These are phyloP conservation scores for Aspergillus sp. DNA, from an alignment of 2,329 filamentous ascomycete genomes.

Conservation along the genomic window DNA sequence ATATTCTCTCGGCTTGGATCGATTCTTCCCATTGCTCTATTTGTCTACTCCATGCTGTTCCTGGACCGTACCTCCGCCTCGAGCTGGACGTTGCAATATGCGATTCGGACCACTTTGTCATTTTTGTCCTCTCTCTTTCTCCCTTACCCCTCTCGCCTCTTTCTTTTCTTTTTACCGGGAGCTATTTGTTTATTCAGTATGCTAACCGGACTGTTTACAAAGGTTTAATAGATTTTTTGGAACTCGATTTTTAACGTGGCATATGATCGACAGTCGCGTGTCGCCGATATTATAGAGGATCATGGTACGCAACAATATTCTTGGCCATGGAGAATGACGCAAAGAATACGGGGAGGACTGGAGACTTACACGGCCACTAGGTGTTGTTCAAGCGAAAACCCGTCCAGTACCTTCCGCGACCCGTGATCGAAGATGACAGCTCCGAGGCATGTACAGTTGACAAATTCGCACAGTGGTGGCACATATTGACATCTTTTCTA, in stretches of 20 bases:
- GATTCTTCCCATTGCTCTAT: neutral
- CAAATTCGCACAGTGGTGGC: constrained; percentile 6
- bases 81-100: neutral
- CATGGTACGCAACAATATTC: constrained; percentile 25
- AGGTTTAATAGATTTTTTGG: too few relatives aligned
- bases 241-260: too few relatives aligned
- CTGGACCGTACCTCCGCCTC: neutral
- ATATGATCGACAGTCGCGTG: constrained; percentile 23
- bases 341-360: neutral
- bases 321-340: neutral
- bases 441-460: constrained; percentile 61
- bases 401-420: constrained; percentile 71
- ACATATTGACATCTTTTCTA: constrained; percentile 1
- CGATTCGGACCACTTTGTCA: neutral
- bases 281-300: constrained; percentile 12
- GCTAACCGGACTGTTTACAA: constrained; percentile 4
- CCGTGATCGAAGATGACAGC: constrained; percentile 72
- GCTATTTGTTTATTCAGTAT: constrained; percentile 1
- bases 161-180: neutral
- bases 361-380: constrained; percentile 45
- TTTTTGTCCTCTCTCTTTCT: constrained; percentile 8
- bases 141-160: constrained; percentile 3
- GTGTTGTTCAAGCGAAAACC: constrained; percentile 96
- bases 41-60: neutral
- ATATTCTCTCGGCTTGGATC: neutral